phyloP scores from a whole-genome alignment of 2,329 filamentous ascomycete genomes.

The Chaetomiaceae sp. region DNA sequence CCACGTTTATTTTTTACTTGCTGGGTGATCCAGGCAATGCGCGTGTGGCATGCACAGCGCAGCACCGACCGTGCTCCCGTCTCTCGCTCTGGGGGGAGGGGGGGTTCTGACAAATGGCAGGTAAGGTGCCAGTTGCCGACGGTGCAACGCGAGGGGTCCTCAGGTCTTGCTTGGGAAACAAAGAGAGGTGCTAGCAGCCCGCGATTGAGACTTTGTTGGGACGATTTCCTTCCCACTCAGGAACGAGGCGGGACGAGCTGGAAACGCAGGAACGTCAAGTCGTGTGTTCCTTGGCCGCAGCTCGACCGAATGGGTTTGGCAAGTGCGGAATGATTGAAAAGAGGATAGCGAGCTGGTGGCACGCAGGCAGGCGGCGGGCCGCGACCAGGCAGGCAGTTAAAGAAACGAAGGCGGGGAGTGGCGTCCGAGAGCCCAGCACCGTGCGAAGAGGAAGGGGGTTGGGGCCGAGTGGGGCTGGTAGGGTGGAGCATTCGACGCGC shows the following conservation, averaged over 20 bases:
- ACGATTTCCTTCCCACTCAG: constrained; percentile 33
- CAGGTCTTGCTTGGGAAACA: constrained; percentile 1
- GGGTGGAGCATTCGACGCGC: constrained; percentile 26
- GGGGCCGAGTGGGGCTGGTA: constrained; percentile 19
- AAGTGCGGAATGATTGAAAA: constrained; percentile 45
- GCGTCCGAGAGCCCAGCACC: constrained; percentile 20
- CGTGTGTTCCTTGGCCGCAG: constrained; percentile 28
- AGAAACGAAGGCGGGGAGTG: constrained; percentile 30
- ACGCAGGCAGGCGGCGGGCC: constrained; percentile 39
- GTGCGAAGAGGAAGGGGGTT: constrained; percentile 21
- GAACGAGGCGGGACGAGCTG: constrained; percentile 31
- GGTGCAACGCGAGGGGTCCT: constrained; percentile 18
- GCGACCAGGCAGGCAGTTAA: constrained; percentile 34
- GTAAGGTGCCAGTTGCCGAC: constrained; percentile 18
- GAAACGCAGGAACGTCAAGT: constrained; percentile 24
- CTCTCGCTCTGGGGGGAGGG: too few species aligned
- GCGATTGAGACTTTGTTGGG: constrained; percentile 28
- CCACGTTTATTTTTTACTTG: constrained; percentile 35
- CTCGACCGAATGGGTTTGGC: constrained; percentile 42
- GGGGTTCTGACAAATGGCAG: constrained; percentile 16
- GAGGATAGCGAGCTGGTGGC: constrained; percentile 46
- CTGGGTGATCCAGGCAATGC: constrained; percentile 25
- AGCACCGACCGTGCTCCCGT: constrained; percentile 6
- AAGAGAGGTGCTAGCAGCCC: background rate
- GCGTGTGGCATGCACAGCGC: constrained; percentile 28